Base-by-base conservation (phyloP, 1,139 yeast genomes). In the Scheffersomyces quercinus region DNA sequence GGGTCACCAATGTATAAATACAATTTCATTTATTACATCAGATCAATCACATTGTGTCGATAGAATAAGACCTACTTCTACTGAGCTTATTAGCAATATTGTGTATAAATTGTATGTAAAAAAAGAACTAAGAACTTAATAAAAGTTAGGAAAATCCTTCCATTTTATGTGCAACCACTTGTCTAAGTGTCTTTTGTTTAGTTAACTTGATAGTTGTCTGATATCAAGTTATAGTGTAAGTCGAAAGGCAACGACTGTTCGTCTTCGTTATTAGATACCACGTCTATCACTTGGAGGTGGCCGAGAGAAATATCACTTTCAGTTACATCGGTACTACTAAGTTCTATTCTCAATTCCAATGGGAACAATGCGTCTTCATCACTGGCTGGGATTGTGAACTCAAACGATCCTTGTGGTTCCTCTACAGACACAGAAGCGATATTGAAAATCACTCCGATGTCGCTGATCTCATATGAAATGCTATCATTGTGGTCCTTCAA, bases 301-400 rank as follows among this genome's bases (percentile, higher is more conserved):
- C 77, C 77, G 44, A 73, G 67, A n/a, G 75, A 64, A 34, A 57
- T 54, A 42, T 72, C 77, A 37, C 63, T 56, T 45, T 73, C 77
- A 29, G 70, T 67, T 20, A 67, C 67, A 20, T 62, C 64, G n/a
- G 64, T 60, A 44, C 63, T 64, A 34, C 56, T 55, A 32, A 64
- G 45, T 37, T 68, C 68, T 62, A 84, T 83, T 43, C 69, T 65
- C 34, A 88, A 78, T 54, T 81, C 81, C 77, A 93, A 82, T 50
- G 99, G 99, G 87, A 90, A 91, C 58, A 93, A 75, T 15, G 84
- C 79, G 50, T 90, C 96, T 65, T 93, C 98, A 48, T 81, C 83
- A 39, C 75, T 82, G 7, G 85, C 87, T 51, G 84, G 85, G 47
- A 90, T 81, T 11, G 83, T 66, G 60, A 91, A 85, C 62, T 88